These are phyloP conservation scores for Geranium rotundifolium DNA, from an alignment of 345 rosid genomes.

Conservation along the genomic window DNA sequence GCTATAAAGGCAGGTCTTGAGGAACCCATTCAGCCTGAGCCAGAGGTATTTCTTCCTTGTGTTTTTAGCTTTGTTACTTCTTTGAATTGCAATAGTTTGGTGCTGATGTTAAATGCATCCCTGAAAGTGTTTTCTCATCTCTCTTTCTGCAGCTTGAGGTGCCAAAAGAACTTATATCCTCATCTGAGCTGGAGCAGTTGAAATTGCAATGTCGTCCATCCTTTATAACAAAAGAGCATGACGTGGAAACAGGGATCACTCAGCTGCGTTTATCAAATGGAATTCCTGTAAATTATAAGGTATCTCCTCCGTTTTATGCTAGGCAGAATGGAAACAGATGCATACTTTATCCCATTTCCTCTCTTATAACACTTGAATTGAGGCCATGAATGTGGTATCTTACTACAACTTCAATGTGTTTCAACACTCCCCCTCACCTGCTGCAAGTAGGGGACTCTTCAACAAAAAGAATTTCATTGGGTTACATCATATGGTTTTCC, in stretches of 20 bases:
- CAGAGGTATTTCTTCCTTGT: slow-evolving; percentile 48
- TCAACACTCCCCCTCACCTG: too few relatives aligned
- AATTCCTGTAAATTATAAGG: slow-evolving; percentile 83
- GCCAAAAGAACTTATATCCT: slow-evolving; percentile 77
- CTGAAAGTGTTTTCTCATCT: slow-evolving; percentile 13
- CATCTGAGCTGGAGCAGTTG: slow-evolving; percentile 55
- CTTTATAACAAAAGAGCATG: slow-evolving; percentile 61
- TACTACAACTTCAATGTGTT: too few relatives aligned
- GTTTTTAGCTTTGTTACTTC: slow-evolving; percentile 2
- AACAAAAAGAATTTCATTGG: neutral
- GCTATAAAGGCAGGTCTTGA: slow-evolving; percentile 66
- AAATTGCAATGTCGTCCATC: slow-evolving; percentile 48
- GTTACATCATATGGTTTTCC: neutral
- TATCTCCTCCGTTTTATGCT: slow-evolving; percentile 9
- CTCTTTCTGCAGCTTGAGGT: slow-evolving; percentile 78
- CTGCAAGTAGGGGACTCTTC: neutral
- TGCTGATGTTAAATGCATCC: slow-evolving; percentile 3
- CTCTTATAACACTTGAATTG: too few relatives aligned
- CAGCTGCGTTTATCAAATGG: slow-evolving; percentile 83
- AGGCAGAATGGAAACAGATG: neutral
- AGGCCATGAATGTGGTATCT: too few relatives aligned
- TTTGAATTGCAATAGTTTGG: slow-evolving; percentile 9
- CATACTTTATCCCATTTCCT: neutral
- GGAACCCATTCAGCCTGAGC: slow-evolving; percentile 93
- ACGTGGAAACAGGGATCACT: slow-evolving; percentile 80